Base-by-base conservation (phyloP, 2,329 filamentous ascomycete species). In the Diaporthe sp. region DNA sequence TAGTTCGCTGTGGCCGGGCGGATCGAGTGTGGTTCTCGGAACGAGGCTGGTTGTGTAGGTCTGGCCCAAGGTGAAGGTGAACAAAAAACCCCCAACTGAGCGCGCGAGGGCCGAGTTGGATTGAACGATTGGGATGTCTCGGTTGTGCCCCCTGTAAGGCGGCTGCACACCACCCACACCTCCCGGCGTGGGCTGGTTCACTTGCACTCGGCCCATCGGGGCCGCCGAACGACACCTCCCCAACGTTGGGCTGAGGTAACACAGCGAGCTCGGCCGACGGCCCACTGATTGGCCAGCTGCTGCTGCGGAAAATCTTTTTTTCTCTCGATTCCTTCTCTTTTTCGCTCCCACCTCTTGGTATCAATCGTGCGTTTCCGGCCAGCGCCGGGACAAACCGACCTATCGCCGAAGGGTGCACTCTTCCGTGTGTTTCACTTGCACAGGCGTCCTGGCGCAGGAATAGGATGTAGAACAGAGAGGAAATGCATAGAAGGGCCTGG, bases 121-220 rank as follows among this genome's bases (percentile, higher is more conserved):
- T 10, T 33, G 28, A n/a, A n/a, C 28, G 35, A 61, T 42, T 33
- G 25, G 28, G 3, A 47, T 66, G 60, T 47, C 42, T 47, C 40
- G 28, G n/a, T n/a, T 66, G 42, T 5, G 60, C 42, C 33, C 22
- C 33, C 40, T 25, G 42, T 19, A 15, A 33, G 8, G 42, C 61
- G 22, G 52, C 52, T 57, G 68, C 42, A 8, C 38, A 47, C 30
- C 42, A 45, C 54, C 42, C n/a, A 28, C 45, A 17, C 40, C n/a
- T 57, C 50, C 40, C 25, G 35, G 35, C 22, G 40, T 35, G 33
- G 57, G 45, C n/a, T 52, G 47, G 57, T 50, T 33, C 38, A 45
- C 57, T 64, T 58, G 69, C n/a, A n/a, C n/a, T n/a, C n/a, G n/a
- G n/a, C 55, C 28, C 42, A 5, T 72, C 69, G 69, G 69, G 69